These are phyloP conservation scores for Xylaria grammica DNA, from an alignment of 495 filamentous ascomycete genomes.

Conservation along the genomic window DNA sequence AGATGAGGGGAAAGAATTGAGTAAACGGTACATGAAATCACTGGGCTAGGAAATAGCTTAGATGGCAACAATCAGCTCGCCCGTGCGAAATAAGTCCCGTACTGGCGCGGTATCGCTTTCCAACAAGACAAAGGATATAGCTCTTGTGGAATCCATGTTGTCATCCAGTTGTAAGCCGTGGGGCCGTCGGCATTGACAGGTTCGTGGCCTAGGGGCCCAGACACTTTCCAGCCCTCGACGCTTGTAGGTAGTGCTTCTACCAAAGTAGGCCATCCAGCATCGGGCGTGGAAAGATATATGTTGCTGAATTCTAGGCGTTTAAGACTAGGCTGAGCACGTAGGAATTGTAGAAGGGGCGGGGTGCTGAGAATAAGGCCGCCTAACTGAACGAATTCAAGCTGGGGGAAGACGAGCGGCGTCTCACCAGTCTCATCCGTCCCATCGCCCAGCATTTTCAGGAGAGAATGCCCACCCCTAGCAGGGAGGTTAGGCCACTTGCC, in stretches of 20 bases:
- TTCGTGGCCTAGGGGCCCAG: conserved; percentile 7
- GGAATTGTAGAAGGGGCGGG: neutral
- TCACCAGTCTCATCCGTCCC: neutral
- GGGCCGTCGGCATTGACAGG: conserved; percentile 6
- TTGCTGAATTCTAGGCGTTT: conserved; percentile 4
- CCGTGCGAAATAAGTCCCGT: conserved; percentile 1
- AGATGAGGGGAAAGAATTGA: too few species aligned
- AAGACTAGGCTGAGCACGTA: conserved; percentile 9
- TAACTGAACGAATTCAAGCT: neutral
- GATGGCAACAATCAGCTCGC: neutral
- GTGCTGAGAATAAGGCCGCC: conserved; percentile 7
- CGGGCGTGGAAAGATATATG: conserved; percentile 3
- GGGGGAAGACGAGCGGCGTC: conserved; percentile 1
- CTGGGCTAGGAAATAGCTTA: neutral
- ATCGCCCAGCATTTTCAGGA: conserved; percentile 13
- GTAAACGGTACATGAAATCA: too few species aligned
- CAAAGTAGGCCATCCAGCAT: conserved; percentile 6
- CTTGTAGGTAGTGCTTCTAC: neutral
- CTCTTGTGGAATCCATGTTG: neutral
- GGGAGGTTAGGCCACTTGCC: conserved; percentile 3
- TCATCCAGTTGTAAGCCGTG: conserved; percentile 16
- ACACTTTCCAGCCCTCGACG: conserved; percentile 4
- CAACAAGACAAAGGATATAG: neutral
- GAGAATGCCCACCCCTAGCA: conserved; percentile 8
- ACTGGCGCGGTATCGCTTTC: neutral